Percentiles rank a stretch among this genome's conserved stretches.
phyloP scores from a whole-genome alignment of 2,329 filamentous ascomycete genomes.

The Colletotrichum falcatum region DNA sequence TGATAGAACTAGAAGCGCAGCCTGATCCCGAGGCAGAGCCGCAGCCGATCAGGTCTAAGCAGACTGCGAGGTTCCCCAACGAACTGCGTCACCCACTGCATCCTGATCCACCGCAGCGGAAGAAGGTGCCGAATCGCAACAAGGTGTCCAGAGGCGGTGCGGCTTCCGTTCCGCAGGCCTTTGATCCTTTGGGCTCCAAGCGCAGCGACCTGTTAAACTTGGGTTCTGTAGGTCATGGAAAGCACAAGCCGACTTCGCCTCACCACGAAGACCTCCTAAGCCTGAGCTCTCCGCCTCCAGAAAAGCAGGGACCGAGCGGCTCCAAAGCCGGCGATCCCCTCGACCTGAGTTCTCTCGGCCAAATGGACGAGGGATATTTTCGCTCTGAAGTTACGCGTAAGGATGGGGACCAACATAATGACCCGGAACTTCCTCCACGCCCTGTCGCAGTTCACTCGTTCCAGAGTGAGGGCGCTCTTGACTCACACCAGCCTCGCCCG shows the following conservation, averaged over 20 bases:
- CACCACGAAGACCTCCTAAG: slow-evolving; percentile 22
- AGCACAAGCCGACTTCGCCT: slow-evolving; percentile 14
- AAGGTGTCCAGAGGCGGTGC: slow-evolving; percentile 23
- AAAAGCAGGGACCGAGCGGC: not conserved
- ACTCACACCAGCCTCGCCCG: slow-evolving; percentile 14
- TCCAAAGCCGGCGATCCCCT: slow-evolving; percentile 9
- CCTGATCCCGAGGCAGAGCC: slow-evolving; percentile 28
- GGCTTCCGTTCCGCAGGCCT: slow-evolving; percentile 8
- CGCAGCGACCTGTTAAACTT: slow-evolving; percentile 26
- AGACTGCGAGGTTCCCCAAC: slow-evolving; percentile 28
- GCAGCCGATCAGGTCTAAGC: slow-evolving; percentile 41
- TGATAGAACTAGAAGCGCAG: slow-evolving; percentile 59
- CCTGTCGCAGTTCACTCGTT: slow-evolving; percentile 22
- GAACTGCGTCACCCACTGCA: slow-evolving; percentile 38
- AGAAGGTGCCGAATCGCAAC: slow-evolving; percentile 24
- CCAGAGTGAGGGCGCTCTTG: slow-evolving; percentile 32
- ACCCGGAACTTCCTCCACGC: slow-evolving; percentile 4
- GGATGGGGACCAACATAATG: slow-evolving; percentile 2
- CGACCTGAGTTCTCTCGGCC: slow-evolving; percentile 8
- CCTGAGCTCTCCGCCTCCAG: not conserved
- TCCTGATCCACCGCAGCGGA: slow-evolving; percentile 31
- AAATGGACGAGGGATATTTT: not conserved
- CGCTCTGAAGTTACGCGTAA: not conserved
- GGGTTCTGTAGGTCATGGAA: not conserved
- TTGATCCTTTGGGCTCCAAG: slow-evolving; percentile 23